These are phyloP conservation scores for Williopsis jadinii DNA, from an alignment of 1,139 yeast species.

Conservation along the genomic window DNA sequence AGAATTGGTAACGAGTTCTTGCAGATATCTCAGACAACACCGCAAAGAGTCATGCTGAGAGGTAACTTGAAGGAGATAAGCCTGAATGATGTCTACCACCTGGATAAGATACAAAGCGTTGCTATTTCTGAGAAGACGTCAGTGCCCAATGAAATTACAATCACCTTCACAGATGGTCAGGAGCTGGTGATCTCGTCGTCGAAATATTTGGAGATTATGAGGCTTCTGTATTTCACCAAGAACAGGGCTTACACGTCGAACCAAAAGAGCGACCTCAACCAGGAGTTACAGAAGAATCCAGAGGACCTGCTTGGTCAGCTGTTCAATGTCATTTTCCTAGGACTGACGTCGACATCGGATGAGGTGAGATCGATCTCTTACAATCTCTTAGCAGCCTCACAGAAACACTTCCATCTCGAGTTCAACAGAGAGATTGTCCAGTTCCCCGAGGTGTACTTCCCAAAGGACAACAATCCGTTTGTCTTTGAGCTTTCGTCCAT, in stretches of 20 bases:
- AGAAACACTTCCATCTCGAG: conserved; percentile 52
- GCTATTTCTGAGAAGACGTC: conserved; percentile 46
- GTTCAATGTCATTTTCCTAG: conserved; percentile 60
- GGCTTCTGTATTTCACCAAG: conserved; percentile 59
- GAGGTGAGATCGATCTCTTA: conserved; percentile 62
- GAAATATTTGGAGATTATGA: conserved; percentile 60
- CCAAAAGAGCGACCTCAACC: conserved; percentile 6
- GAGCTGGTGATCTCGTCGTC: conserved; percentile 49
- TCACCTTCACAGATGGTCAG: conserved; percentile 39
- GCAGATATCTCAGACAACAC: conserved; percentile 42
- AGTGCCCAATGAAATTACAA: conserved; percentile 48
- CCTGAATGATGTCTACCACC: conserved; percentile 45
- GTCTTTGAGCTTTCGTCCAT: conserved; percentile 54
- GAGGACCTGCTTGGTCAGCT: conserved; percentile 44
- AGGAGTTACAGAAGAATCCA: conserved; percentile 18
- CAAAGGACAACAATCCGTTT: conserved; percentile 62
- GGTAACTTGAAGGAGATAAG: conserved; percentile 31
- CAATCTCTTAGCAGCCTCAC: conserved; percentile 55
- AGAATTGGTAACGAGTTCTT: conserved; percentile 67
- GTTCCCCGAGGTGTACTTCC: conserved; percentile 63
- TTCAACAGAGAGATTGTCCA: conserved; percentile 52
- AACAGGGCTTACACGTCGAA: conserved; percentile 21
- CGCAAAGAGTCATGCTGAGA: conserved; percentile 30
- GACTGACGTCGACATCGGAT: conserved; percentile 52
- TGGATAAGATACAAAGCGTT: conserved; percentile 46